A percentile compares a stretch with the other conserved stretches of the same genome.
phyloP scores from a whole-genome alignment of 2,329 filamentous ascomycete genomes.

The Chaetomium sp. region DNA sequence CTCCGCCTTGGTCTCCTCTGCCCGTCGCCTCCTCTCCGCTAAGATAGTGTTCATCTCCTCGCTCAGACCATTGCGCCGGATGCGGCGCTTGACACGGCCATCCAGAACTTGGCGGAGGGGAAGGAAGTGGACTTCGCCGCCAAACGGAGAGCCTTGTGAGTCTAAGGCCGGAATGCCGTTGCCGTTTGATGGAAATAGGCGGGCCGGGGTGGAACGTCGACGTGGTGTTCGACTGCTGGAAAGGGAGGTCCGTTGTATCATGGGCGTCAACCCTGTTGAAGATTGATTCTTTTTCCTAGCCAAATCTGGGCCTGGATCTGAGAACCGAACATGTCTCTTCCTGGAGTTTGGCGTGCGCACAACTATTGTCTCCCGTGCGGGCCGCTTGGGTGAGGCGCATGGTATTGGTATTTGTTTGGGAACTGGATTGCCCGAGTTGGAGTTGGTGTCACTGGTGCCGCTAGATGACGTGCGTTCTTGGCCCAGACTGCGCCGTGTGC shows the following conservation, averaged over 20 bases:
- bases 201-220: slow-evolving; percentile 50
- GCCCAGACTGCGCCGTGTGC: slow-evolving; percentile 48
- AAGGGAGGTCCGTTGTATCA: slow-evolving; percentile 53
- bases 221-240: slow-evolving; percentile 38
- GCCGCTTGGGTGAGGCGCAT: slow-evolving; percentile 27
- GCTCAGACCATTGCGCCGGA: slow-evolving; percentile 58
- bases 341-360: slow-evolving; percentile 28
- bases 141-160: slow-evolving; percentile 28
- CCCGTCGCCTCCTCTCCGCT: slow-evolving; percentile 48
- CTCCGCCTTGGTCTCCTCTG: slow-evolving; percentile 48
- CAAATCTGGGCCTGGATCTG: slow-evolving; percentile 54
- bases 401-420: background rate
- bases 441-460: no score
- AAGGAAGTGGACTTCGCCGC: slow-evolving; percentile 49
- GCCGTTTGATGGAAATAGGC: slow-evolving; percentile 19
- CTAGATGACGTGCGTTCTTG: background rate
- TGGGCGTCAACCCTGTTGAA: slow-evolving; percentile 60
- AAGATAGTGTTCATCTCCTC: slow-evolving; percentile 60
- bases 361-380: slow-evolving; percentile 7
- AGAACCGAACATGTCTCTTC: slow-evolving; percentile 60
- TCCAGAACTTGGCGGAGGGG: slow-evolving; percentile 59
- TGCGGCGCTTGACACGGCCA: slow-evolving; percentile 59
- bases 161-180: slow-evolving; percentile 26
- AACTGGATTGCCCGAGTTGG: background rate
- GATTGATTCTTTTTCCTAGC: slow-evolving; percentile 34